These are phyloP conservation scores for Clonostachys byssicola DNA, from an alignment of 2,329 filamentous ascomycete genomes.

Conservation along the genomic window DNA sequence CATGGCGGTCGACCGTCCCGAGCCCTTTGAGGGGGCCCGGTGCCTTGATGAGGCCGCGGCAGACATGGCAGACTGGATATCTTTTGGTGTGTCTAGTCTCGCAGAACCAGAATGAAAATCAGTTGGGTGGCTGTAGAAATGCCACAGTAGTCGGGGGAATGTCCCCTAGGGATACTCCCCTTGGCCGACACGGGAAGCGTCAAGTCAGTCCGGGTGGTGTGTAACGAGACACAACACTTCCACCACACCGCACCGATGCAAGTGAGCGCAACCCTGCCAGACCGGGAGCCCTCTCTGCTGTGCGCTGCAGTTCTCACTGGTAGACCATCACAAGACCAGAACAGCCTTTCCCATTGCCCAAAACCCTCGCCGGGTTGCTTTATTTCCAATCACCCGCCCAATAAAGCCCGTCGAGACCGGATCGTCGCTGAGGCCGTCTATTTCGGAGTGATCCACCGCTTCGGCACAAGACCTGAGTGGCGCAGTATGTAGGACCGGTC, in stretches of 20 bases:
- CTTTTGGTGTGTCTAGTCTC: background rate
- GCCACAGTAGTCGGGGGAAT: background rate
- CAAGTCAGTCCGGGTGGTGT: background rate
- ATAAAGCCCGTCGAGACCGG: too few relatives aligned
- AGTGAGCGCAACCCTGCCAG: background rate
- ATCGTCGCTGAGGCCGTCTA: too few relatives aligned
- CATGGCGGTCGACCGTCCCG: constrained; percentile 35
- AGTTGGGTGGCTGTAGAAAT: background rate
- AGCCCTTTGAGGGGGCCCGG: constrained; percentile 55
- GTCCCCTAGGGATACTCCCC: background rate
- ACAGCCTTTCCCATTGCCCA: too few relatives aligned
- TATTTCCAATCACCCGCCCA: too few relatives aligned
- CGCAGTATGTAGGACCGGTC: too few relatives aligned
- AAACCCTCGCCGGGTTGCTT: too few relatives aligned
- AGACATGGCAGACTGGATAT: constrained; percentile 51
- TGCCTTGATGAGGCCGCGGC: constrained; percentile 50
- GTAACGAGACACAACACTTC: background rate
- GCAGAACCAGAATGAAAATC: background rate
- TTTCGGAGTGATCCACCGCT: too few relatives aligned
- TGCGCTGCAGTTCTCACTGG: too few relatives aligned
- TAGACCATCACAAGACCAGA: too few relatives aligned
- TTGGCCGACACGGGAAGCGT: background rate
- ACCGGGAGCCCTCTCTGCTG: background rate
- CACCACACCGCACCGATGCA: background rate
- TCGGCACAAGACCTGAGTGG: too few relatives aligned